Conservation (phyloP, 129 eudicot genomes). For the Pittosporum tobira region DNA sequence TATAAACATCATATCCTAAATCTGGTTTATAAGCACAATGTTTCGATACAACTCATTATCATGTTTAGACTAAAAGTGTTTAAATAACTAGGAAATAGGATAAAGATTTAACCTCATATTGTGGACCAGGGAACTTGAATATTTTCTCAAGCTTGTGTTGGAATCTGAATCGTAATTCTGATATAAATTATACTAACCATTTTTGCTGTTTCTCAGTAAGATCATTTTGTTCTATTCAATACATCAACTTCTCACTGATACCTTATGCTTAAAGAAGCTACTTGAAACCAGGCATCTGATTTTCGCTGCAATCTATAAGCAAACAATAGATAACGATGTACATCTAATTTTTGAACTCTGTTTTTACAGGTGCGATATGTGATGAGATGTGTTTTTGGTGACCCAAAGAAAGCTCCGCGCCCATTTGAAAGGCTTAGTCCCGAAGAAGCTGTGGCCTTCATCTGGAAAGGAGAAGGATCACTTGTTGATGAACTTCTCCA, state of each 20-base stretch:
- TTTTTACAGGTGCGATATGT: slow-evolving; percentile 82
- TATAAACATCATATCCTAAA: neutral
- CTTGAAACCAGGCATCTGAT: neutral
- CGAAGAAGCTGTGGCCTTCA: slow-evolving; percentile 51
- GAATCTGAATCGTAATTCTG: too few relatives aligned
- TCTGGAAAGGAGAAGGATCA: slow-evolving; percentile 97
- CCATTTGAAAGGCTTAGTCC: slow-evolving; percentile 76
- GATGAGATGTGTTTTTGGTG: slow-evolving; percentile 75
- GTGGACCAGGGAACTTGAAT: too few relatives aligned
- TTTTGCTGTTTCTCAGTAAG: neutral
- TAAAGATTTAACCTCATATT: too few relatives aligned
- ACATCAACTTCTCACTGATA: neutral
- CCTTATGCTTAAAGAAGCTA: neutral
- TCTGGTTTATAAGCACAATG: neutral
- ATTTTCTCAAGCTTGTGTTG: too few relatives aligned
- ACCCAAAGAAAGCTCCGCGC: slow-evolving; percentile 91
- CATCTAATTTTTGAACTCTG: neutral
- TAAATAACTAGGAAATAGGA: too few relatives aligned
- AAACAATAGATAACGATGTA: neutral
- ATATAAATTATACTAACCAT: neutral
- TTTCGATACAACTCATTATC: slow-evolving; percentile 2
- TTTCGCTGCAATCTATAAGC: neutral
- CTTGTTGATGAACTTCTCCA: slow-evolving; percentile 71
- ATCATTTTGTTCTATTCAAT: neutral
- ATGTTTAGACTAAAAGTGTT: neutral